Evolutionary conservation across 148 eudicot genomes (phyloP).

Genomic region (Chenopodium album): DNA sequence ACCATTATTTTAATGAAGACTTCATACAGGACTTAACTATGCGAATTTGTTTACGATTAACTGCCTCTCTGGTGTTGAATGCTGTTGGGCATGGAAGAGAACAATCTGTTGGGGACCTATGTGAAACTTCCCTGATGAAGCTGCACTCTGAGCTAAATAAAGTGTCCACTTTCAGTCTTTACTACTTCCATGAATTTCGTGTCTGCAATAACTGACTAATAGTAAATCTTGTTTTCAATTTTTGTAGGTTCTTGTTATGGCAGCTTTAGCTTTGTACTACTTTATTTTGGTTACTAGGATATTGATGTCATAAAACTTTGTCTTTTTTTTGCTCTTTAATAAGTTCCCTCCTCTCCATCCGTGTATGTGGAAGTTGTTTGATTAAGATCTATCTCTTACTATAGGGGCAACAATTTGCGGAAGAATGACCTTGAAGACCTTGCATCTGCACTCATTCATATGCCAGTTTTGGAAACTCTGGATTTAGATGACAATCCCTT

Average conservation of each 20-base stretch:
- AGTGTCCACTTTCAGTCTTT: background rate
- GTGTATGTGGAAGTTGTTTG: slow-evolving; percentile 5
- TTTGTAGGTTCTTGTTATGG: background rate
- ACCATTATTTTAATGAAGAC: background rate
- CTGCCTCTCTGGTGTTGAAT: background rate
- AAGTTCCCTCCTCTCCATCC: background rate
- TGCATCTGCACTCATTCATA: slow-evolving; percentile 52
- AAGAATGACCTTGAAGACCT: slow-evolving; percentile 64
- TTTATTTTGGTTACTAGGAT: background rate
- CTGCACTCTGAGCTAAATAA: background rate
- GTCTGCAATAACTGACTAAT: background rate
- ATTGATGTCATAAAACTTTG: background rate
- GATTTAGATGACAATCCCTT: slow-evolving; percentile 83
- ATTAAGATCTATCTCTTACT: slow-evolving; percentile 14
- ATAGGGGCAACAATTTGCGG: slow-evolving; percentile 60
- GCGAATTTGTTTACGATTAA: background rate
- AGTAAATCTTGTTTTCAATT: background rate
- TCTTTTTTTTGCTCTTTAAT: background rate
- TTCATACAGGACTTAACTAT: background rate
- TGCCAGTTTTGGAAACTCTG: slow-evolving; percentile 68
- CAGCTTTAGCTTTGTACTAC: background rate
- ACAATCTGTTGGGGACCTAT: background rate
- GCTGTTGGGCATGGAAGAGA: background rate
- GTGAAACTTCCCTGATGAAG: background rate
- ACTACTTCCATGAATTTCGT: background rate